Conservation (phyloP, 768 basidiomycete species). For the Thelephora ganbajun region DNA sequence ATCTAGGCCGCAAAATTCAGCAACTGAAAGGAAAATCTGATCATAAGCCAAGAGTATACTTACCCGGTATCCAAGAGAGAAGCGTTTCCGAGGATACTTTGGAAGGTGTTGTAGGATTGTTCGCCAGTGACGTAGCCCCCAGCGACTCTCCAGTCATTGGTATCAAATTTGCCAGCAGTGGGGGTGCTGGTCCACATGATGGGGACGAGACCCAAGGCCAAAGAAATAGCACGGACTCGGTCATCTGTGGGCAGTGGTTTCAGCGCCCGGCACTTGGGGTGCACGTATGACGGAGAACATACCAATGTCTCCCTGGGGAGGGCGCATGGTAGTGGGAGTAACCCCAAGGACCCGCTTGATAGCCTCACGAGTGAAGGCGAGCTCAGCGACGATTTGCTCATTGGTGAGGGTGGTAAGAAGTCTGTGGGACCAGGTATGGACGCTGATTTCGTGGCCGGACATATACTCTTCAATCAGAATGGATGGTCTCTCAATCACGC, state of each 20-base stretch:
- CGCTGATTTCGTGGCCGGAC: slow-evolving; percentile 65
- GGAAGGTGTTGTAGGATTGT: slow-evolving; percentile 54
- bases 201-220: slow-evolving; percentile 86
- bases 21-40: slow-evolving; percentile 11
- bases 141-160: slow-evolving; percentile 82
- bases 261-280: background rate
- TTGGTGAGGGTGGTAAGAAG: slow-evolving; percentile 59
- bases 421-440: slow-evolving; percentile 90
- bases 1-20: slow-evolving; percentile 27
- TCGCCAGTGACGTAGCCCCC: slow-evolving; percentile 56
- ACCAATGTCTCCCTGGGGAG: slow-evolving; percentile 76
- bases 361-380: slow-evolving; percentile 83
- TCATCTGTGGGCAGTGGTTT: slow-evolving; percentile 37
- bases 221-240: slow-evolving; percentile 79
- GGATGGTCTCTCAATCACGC: slow-evolving; percentile 63
- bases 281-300: too few species aligned
- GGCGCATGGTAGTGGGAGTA: slow-evolving; percentile 66
- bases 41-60: slow-evolving; percentile 6
- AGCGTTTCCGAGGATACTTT: slow-evolving; percentile 61
- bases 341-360: slow-evolving; percentile 69
- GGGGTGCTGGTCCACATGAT: slow-evolving; percentile 78
- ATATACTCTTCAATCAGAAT: slow-evolving; percentile 74
- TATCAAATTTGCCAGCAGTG: slow-evolving; percentile 45
- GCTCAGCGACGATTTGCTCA: slow-evolving; percentile 79
- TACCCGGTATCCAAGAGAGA: slow-evolving; percentile 46